A percentile compares a stretch with the other conserved stretches of the same genome.
Evolutionary conservation across 257 asterid species (phyloP).

Genomic region (Solanum pennellii): DNA sequence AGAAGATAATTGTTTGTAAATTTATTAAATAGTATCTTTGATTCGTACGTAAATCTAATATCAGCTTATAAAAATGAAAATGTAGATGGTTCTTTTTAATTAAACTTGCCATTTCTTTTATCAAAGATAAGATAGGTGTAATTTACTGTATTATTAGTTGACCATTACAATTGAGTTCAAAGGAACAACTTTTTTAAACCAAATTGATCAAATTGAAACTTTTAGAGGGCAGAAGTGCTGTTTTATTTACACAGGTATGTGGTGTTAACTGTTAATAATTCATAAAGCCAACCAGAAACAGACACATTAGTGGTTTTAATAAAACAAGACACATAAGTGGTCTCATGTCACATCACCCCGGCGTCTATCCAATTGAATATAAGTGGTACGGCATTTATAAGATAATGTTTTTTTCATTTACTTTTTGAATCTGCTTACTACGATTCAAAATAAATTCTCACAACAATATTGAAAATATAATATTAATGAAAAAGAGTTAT

Average conservation of each 20-base stretch:
- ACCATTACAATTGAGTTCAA: background rate
- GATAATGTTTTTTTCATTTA: background rate
- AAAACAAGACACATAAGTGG: background rate
- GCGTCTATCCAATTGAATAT: background rate
- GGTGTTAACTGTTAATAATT: background rate
- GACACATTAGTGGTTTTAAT: background rate
- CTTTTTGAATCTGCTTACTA: no score
- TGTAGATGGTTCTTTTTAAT: background rate
- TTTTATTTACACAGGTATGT: background rate
- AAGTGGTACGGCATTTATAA: background rate
- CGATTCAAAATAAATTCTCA: no score
- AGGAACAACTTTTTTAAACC: background rate
- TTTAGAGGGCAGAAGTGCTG: background rate
- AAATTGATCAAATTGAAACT: background rate
- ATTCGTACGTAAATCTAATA: background rate
- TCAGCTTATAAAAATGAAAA: background rate
- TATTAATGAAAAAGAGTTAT: no score
- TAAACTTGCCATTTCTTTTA: background rate
- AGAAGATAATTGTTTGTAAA: background rate
- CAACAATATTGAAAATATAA: no score
- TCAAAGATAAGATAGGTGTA: background rate
- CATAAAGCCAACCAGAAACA: background rate
- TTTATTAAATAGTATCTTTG: background rate
- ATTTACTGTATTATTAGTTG: background rate
- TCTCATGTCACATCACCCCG: background rate